Evolutionary conservation across 2,329 filamentous ascomycete genomes (phyloP).

Genomic region (Ceratocystis huliohia): DNA sequence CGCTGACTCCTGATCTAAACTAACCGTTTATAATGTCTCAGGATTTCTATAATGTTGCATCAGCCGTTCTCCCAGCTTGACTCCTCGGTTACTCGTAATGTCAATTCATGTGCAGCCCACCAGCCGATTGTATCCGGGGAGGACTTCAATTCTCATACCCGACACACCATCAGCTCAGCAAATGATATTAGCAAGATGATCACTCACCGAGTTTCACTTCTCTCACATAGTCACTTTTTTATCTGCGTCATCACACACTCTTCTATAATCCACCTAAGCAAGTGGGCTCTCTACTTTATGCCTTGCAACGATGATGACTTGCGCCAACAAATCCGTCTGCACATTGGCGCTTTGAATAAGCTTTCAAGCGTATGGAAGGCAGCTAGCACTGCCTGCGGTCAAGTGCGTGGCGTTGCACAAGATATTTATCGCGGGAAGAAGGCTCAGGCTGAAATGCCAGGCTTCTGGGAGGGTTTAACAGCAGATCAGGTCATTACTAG

Average conservation of each 20-base stretch:
- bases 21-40: slow-evolving; percentile 23
- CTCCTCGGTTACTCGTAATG: slow-evolving; percentile 41
- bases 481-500: slow-evolving; percentile 43
- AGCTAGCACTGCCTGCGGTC: slow-evolving; percentile 53
- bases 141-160: slow-evolving; percentile 54
- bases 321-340: slow-evolving; percentile 64
- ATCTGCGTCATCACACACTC: slow-evolving; percentile 67
- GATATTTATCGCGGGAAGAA: slow-evolving; percentile 54
- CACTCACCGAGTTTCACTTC: slow-evolving; percentile 57
- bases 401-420: slow-evolving; percentile 67
- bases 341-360: slow-evolving; percentile 60
- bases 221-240: slow-evolving; percentile 72
- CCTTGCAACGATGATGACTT: slow-evolving; percentile 50
- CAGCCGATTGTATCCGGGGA: slow-evolving; percentile 37
- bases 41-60: slow-evolving; percentile 60
- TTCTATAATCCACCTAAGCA: slow-evolving; percentile 69
- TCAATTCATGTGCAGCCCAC: slow-evolving; percentile 57
- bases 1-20: not conserved
- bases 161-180: slow-evolving; percentile 68
- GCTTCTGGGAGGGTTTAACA: slow-evolving; percentile 43
- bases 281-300: slow-evolving; percentile 56
- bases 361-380: slow-evolving; percentile 61
- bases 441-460: slow-evolving; percentile 39
- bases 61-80: slow-evolving; percentile 67
- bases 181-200: slow-evolving; percentile 64